Conservation (phyloP, 2,329 filamentous ascomycete species). For the Ophiostoma piceae region DNA sequence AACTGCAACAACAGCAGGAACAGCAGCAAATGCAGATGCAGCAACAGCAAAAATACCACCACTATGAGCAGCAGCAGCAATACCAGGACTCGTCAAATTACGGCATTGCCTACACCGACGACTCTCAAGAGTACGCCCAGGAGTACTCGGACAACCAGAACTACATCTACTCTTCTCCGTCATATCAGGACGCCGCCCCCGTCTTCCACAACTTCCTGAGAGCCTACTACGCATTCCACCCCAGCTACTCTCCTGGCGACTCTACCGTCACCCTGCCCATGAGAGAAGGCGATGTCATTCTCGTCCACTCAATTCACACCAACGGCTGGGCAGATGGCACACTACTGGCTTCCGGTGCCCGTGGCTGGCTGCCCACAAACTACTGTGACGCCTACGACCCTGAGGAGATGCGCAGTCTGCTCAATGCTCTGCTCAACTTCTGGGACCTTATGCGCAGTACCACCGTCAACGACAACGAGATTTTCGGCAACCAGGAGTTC, state of each 20-base stretch:
- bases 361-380: constrained; percentile 96
- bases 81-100: constrained; percentile 8
- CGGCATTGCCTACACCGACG: constrained; percentile 9
- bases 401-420: constrained; percentile 73
- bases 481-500: constrained; percentile 87
- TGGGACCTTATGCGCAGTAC: constrained; percentile 85
- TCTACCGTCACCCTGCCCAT: constrained; percentile 84
- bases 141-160: constrained; percentile 20
- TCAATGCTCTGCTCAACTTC: constrained; percentile 83
- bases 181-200: constrained; percentile 50
- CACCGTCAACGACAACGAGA: constrained; percentile 65
- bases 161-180: constrained; percentile 29
- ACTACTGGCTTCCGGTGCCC: constrained; percentile 72
- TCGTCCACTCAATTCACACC: constrained; percentile 94
- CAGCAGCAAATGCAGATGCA: constrained; percentile 2
- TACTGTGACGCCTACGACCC: constrained; percentile 96
- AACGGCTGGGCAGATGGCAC: constrained; percentile 99
- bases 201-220: constrained; percentile 92
- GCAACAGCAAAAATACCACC: background rate
- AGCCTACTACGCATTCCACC: constrained; percentile 89
- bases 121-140: constrained; percentile 16
- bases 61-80: constrained; percentile 16
- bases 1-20: constrained; percentile 9
- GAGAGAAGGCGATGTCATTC: constrained; percentile 82
- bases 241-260: constrained; percentile 68